Conservation (phyloP, 129 eudicot species). For the Logfia minima region DNA sequence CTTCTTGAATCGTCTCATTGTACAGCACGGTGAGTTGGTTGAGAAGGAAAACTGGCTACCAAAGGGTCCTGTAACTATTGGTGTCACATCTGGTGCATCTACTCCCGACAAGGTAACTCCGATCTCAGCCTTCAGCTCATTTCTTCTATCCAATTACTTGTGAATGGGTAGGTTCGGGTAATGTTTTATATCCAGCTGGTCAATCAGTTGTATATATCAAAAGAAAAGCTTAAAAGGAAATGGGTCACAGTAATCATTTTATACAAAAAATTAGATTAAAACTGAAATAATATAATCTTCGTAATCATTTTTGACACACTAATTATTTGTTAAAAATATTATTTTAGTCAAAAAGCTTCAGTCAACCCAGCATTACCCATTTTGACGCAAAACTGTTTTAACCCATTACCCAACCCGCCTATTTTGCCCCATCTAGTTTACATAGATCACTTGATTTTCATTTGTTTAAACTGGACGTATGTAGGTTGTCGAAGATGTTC, state of each 20-base stretch:
- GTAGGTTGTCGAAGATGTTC: conserved; percentile 88
- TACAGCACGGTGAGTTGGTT: conserved; percentile 88
- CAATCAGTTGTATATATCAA: neutral
- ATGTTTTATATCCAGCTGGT: neutral
- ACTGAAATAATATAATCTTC: neutral
- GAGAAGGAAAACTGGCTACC: conserved; percentile 89
- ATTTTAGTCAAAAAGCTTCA: too few species aligned
- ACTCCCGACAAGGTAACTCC: conserved; percentile 84
- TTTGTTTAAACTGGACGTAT: conserved; percentile 24
- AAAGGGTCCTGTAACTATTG: conserved; percentile 75
- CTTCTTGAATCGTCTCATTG: conserved; percentile 1
- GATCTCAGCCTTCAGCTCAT: neutral
- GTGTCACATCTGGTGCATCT: conserved; percentile 91
- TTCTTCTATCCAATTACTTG: neutral
- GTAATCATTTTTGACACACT: neutral
- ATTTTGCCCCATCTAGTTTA: neutral
- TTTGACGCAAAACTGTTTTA: neutral
- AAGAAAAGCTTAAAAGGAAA: neutral
- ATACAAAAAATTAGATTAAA: neutral
- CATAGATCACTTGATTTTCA: neutral
- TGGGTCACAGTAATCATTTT: neutral
- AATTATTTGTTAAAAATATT: neutral
- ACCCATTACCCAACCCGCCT: neutral
- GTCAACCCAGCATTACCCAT: neutral
- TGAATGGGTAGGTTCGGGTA: neutral